Conservation (phyloP, 1,284 basidiomycete genomes). For the Apiotrichum montevideense region DNA sequence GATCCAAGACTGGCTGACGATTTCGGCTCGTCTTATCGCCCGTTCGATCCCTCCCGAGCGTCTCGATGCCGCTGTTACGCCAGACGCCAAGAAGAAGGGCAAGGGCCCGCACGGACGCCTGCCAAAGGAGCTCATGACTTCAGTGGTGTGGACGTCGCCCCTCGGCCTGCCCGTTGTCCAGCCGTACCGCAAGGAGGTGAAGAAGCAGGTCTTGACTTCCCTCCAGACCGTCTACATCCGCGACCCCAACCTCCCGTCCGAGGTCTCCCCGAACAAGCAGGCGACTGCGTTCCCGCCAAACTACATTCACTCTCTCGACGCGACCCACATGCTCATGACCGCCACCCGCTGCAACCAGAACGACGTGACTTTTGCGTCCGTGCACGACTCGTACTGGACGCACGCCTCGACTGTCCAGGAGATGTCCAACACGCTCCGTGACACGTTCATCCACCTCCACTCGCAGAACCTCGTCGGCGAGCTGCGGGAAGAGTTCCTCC, state of each 20-base stretch:
- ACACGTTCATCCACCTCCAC: constrained; percentile 90
- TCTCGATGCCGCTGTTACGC: constrained; percentile 46
- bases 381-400: constrained; percentile 99
- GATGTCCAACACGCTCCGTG: constrained; percentile 85
- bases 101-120: constrained; percentile 43
- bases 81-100: not conserved
- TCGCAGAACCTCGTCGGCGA: constrained; percentile 70
- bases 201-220: constrained; percentile 70
- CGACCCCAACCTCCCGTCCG: constrained; percentile 72
- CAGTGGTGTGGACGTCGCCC: constrained; percentile 94
- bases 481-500: constrained; percentile 58
- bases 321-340: constrained; percentile 98
- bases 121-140: constrained; percentile 87
- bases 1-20: constrained; percentile 88
- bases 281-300: constrained; percentile 97
- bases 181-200: constrained; percentile 82
- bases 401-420: constrained; percentile 81
- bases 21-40: constrained; percentile 75
- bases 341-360: constrained; percentile 80
- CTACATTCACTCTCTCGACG: constrained; percentile 95
- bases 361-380: constrained; percentile 80
- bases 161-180: constrained; percentile 92
- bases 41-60: constrained; percentile 79
- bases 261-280: constrained; percentile 83
- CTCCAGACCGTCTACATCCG: constrained; percentile 90